Evolutionary conservation across 495 filamentous ascomycete genomes (phyloP), one percentile per base, ranked within the genome.

Genomic region (Annulohypoxylon stygium): DNA sequence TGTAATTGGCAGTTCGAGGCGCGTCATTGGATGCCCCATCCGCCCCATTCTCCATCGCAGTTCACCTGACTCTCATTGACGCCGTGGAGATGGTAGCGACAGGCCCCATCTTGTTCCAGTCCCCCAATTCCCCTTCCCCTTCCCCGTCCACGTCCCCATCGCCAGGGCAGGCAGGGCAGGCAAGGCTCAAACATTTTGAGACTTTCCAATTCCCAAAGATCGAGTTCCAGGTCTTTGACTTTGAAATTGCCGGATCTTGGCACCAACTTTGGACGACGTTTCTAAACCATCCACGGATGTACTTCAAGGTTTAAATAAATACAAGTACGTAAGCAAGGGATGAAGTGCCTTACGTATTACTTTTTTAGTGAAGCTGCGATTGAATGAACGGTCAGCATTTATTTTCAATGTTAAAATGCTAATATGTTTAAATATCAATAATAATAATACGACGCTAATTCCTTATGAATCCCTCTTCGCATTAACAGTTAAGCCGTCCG

Each of bases 11-110:
- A 41, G 53, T 61, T 58, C 2, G 8, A 26, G 8, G 11, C 8
- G 10, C n/a, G 20, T 48, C 33, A 75, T 75, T 75, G 72, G 72
- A 48, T 55, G 67, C 60, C 63, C 64, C 53, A 12, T 30, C 30
- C 30, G 30, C 30, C 30, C 30, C 30, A 16, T 68, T 47, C 59
- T 14, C 37, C 43, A 25, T 65, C 50, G 41, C 30, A 60, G 43
- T 69, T 75, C 73, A 75, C 69, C 69, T 75, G 73, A 75, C 73
- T 66, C 65, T 37, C 50, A 12, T 65, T 25, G 64, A 57, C 69
- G 65, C 73, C 73, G 69, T 41, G 69, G 55, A 63, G 61, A 68
- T 41, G 73, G 73, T 75, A 75, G 65, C 65, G 61, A 59, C 20
- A 43, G 50, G 55, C 54, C 65, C 34, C 47, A 39, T 41, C 41